phyloP scores from a whole-genome alignment of 345 rosid genomes.

The Pistacia atlantica region DNA sequence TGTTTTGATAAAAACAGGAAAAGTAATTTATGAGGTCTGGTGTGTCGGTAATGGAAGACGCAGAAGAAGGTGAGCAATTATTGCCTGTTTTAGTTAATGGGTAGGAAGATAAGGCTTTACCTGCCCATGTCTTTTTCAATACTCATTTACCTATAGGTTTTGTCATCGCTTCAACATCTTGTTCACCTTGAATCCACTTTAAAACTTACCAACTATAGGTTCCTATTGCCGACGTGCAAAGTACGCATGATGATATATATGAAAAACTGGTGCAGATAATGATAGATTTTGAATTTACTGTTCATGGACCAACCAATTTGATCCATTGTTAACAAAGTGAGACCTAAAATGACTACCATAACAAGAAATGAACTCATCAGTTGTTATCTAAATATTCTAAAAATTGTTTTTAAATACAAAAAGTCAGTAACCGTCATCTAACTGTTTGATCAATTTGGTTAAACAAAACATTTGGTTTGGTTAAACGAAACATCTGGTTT shows the following conservation, averaged over 20 bases:
- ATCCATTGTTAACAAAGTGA: background rate
- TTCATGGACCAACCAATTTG: background rate
- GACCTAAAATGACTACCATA: background rate
- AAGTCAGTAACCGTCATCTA: no score
- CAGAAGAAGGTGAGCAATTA: no score
- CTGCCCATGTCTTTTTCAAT: background rate
- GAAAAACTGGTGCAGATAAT: background rate
- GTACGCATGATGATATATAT: background rate
- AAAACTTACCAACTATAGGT: background rate
- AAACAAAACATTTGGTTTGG: slow-evolving; percentile 13
- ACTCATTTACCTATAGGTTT: background rate
- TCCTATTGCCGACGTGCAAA: background rate
- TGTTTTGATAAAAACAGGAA: no score
- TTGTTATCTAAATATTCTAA: background rate
- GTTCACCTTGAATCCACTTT: no score
- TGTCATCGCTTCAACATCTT: no score
- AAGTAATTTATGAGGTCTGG: no score
- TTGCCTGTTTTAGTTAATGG: no score
- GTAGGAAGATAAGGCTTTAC: background rate
- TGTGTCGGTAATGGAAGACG: no score
- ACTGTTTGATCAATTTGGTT: background rate
- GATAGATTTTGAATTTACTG: background rate
- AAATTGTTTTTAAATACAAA: no score
- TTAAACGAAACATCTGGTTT: slow-evolving; percentile 12
- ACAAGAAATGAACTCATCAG: background rate